These are phyloP conservation scores for Leccinellum luteum DNA, from an alignment of 768 basidiomycete species.

Conservation along the genomic window DNA sequence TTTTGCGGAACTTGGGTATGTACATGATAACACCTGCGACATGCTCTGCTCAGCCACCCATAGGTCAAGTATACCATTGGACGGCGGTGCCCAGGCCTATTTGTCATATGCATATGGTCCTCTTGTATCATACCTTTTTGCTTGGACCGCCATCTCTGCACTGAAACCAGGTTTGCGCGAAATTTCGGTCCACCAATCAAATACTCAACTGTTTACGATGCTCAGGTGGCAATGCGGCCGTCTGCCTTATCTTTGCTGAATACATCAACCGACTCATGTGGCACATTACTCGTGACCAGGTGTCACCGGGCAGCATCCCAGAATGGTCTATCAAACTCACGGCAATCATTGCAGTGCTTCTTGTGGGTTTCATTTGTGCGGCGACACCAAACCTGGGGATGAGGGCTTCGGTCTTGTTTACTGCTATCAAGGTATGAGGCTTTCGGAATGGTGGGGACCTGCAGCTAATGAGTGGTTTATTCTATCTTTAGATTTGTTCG, in stretches of 20 bases:
- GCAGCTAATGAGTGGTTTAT: background rate
- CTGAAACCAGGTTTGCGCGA: slow-evolving; percentile 68
- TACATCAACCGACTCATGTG: slow-evolving; percentile 90
- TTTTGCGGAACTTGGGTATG: slow-evolving; percentile 88
- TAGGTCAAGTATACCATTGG: slow-evolving; percentile 36
- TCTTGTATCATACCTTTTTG: slow-evolving; percentile 84
- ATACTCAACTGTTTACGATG: slow-evolving; percentile 3
- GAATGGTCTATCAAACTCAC: slow-evolving; percentile 91
- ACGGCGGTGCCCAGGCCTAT: slow-evolving; percentile 71
- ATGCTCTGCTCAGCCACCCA: background rate
- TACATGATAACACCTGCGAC: background rate
- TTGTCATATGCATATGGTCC: slow-evolving; percentile 88
- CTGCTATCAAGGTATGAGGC: slow-evolving; percentile 68
- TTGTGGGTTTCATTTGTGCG: slow-evolving; percentile 77
- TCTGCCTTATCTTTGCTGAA: slow-evolving; percentile 87
- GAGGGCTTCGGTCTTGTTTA: slow-evolving; percentile 83
- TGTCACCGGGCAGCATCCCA: slow-evolving; percentile 77
- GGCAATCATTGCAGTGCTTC: slow-evolving; percentile 65
- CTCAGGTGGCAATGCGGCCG: slow-evolving; percentile 74
- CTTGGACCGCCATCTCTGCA: slow-evolving; percentile 91
- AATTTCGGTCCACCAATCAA: background rate
- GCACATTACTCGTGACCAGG: slow-evolving; percentile 66
- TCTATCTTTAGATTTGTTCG: slow-evolving; percentile 49
- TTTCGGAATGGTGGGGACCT: slow-evolving; percentile 1
- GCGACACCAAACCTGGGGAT: slow-evolving; percentile 76